Base-by-base conservation (phyloP, 768 basidiomycete species). In the Tremella mesenterica region DNA sequence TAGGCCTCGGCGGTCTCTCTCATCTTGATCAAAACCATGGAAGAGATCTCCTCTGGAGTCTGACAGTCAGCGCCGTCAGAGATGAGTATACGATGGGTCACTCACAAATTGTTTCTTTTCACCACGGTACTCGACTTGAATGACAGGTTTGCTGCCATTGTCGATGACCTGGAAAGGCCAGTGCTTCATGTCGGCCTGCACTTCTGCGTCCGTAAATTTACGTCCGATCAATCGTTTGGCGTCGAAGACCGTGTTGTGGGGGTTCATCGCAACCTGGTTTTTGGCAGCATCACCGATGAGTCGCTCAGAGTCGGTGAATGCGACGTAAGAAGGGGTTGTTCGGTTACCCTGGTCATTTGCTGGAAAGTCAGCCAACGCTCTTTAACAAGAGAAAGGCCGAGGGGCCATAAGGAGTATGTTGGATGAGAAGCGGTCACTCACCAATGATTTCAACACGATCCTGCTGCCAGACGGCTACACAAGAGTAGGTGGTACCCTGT, bases 391-490 rank as follows among this genome's bases (percentile, higher is more conserved):
- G 8, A 41, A 16, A n/a, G n/a, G 38, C n/a, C n/a, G n/a, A n/a
- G n/a, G 18, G n/a, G 30, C 31, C 43, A 41, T 30, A 29, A 23
- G 31, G 33, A 31, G 14, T 26, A 10, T 10, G 26, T 13, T 10
- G 23, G 4, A 26, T 20, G 14, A 28, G 38, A 14, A 38, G 28
- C 27, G 27, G 23, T 29, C n/a, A 59, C 63, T 63, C 48, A 68
- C 63, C 71, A 74, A 96, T 96, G 79, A 96, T 96, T 77, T 97
- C 92, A 69, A 97, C 92, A 70, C 93, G 90, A 82, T 97, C 93
- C 76, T 95, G 91, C 81, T 93, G 89, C 92, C 92, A 96, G 71
- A 97, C 91, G 79, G 90, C 93, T 67, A 96, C 93, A 75, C 92
- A 97, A 44, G 90, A 93, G 83, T 96, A 97, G 64, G 92, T 97